Base-by-base conservation (phyloP, 2,329 filamentous ascomycete genomes). In the Penicillium sp. region DNA sequence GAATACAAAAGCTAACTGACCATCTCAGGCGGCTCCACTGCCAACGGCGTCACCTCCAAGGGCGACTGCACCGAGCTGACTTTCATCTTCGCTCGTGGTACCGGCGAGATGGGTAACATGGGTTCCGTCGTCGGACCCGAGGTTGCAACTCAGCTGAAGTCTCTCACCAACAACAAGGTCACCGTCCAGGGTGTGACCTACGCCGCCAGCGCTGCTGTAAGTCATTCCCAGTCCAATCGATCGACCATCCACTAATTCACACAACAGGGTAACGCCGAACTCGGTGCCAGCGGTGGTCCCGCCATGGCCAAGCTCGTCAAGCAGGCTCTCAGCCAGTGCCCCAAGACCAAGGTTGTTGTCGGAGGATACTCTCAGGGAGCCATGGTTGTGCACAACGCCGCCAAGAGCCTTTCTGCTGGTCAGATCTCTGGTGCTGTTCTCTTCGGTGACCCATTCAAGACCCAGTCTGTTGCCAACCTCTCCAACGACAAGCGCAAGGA, bases 361-460 rank as follows among this genome's bases (percentile, higher is more conserved):
- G 68, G 66, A 4, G 71, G 70, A 45, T 72, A 71, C 57, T 72
- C 70, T 2, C 68, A 73, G 49, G 70, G 70, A 11, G 59, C 71
- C 0, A 71, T 72, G 68, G 68, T 72, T 7, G 63, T 72, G 1
- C 70, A 72, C 58, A 66, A 70, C 5, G 70, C 70, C 3, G 64
- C 64, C 3, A 55, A 38, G 29, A 56, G 52, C 21, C 73, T 74
- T 45, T 60, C 36, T 62, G 70, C 60, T 55, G 67, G 64, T 22
- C 67, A 73, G 46, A 68, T 78, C 14, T 65, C 72, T 0, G 76
- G 70, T 7, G 76, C 75, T 2, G 69, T 78, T 6, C 69, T 76
- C 11, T 79, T 78, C 54, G 80, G 70, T 22, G 77, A 81, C 53
- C 80, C 79, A 3, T 72, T 79, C 59, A 74, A 74, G 53, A 53